These are phyloP conservation scores for Fusarium chlamydosporum DNA, from an alignment of 2,329 filamentous ascomycete species.

Conservation along the genomic window DNA sequence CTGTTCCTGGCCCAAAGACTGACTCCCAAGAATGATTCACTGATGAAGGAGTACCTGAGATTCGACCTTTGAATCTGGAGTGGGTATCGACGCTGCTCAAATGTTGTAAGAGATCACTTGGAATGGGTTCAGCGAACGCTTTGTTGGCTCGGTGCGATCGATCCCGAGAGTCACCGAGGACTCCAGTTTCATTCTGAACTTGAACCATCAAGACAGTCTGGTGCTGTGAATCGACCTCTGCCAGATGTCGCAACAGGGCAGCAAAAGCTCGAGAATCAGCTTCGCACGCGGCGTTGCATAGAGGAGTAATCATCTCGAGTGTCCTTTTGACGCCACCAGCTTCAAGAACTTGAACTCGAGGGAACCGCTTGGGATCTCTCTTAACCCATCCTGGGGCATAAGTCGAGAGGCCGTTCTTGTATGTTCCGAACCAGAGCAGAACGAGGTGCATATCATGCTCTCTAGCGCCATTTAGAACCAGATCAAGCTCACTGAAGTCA, in stretches of 20 bases:
- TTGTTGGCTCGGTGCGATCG: slow-evolving; percentile 58
- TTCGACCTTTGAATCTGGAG: slow-evolving; percentile 51
- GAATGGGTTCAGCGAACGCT: slow-evolving; percentile 56
- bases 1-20: slow-evolving; percentile 51
- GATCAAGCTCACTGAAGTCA: slow-evolving; percentile 55
- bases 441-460: slow-evolving; percentile 55
- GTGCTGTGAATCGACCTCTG: slow-evolving; percentile 61
- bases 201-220: slow-evolving; percentile 69
- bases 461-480: slow-evolving; percentile 52
- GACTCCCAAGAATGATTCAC: slow-evolving; percentile 52
- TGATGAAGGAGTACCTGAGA: slow-evolving; percentile 44
- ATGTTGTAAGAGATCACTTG: slow-evolving; percentile 48
- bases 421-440: slow-evolving; percentile 58
- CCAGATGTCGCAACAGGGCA: slow-evolving; percentile 53
- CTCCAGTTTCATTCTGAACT: slow-evolving; percentile 69
- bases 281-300: slow-evolving; percentile 49
- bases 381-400: slow-evolving; percentile 57
- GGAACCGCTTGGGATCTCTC: slow-evolving; percentile 55
- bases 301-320: slow-evolving; percentile 54
- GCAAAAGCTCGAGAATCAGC: slow-evolving; percentile 55
- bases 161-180: slow-evolving; percentile 67
- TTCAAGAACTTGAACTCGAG: slow-evolving; percentile 53
- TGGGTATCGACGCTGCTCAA: slow-evolving; percentile 49
- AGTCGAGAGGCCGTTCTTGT: slow-evolving; percentile 58
- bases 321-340: slow-evolving; percentile 53